Percentiles rank a stretch among this genome's conserved stretches.
Conservation (phyloP, 108 stramenopile species). For the Skeletonema menzelii region DNA sequence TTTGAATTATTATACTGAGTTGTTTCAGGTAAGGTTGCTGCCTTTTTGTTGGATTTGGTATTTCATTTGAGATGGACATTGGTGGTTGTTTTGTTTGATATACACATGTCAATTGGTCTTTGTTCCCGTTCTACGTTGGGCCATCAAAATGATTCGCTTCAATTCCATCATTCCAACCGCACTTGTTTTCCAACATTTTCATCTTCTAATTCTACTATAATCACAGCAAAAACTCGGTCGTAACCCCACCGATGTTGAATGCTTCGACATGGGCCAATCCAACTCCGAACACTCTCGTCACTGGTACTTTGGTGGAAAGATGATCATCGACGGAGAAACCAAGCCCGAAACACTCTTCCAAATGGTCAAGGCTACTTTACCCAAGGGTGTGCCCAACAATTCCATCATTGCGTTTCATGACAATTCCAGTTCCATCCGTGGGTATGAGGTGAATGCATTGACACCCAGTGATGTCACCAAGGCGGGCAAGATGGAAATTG, state of each 20-base stretch:
- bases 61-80: neutral
- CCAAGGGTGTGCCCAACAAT: constrained; percentile 78
- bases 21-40: constrained; percentile 93
- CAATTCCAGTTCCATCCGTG: constrained; percentile 94
- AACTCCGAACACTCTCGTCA: constrained; percentile 99
- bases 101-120: neutral
- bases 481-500: constrained; percentile 60
- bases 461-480: constrained; percentile 53
- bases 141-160: too few species aligned
- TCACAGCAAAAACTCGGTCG: constrained; percentile 88
- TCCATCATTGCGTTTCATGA: constrained; percentile 98
- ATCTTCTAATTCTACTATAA: neutral
- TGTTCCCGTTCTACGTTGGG: neutral
- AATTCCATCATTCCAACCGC: neutral
- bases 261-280: constrained; percentile 98
- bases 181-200: constrained; percentile 2
- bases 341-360: constrained; percentile 92
- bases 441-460: constrained; percentile 77
- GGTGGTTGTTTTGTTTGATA: neutral
- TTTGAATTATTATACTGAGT: constrained; percentile 95
- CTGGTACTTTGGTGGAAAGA: constrained; percentile 99
- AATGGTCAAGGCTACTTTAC: constrained; percentile 97
- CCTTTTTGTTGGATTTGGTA: neutral
- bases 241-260: constrained; percentile 98
- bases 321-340: constrained; percentile 97